phyloP scores from a whole-genome alignment of 2,329 filamentous ascomycete species.

The Colletotrichum navitas region DNA sequence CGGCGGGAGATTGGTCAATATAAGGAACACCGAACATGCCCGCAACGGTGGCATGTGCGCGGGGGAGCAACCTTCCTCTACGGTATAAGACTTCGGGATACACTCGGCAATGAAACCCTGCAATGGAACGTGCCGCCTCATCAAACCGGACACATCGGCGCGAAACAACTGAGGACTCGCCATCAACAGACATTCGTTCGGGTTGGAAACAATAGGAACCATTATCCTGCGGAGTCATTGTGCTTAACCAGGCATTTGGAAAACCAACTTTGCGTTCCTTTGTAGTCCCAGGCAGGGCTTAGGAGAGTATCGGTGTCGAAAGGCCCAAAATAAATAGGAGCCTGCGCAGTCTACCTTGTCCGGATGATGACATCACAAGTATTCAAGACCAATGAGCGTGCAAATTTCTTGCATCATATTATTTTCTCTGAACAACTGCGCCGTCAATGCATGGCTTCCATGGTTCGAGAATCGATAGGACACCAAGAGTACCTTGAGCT shows the following conservation, averaged over 20 bases:
- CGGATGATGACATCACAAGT: too few species aligned
- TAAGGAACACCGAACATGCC: slow-evolving; percentile 7
- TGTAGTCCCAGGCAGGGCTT: not conserved
- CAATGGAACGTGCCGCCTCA: not conserved
- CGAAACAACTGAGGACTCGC: not conserved
- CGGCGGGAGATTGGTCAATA: slow-evolving; percentile 11
- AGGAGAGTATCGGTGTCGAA: too few species aligned
- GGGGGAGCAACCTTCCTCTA: not conserved
- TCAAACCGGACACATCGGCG: not conserved
- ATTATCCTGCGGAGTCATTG: not conserved
- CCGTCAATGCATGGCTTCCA: not conserved
- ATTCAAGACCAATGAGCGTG: not conserved
- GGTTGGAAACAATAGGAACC: not conserved
- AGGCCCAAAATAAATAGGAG: not conserved
- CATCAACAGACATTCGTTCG: too few species aligned
- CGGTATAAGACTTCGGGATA: slow-evolving; percentile 12
- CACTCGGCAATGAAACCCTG: slow-evolving; percentile 13
- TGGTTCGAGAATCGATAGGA: not conserved
- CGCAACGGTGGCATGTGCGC: slow-evolving; percentile 7
- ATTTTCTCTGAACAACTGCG: not conserved
- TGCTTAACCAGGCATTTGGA: not conserved
- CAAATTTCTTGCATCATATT: not conserved
- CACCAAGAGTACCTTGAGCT: not conserved
- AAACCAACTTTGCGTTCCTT: not conserved
- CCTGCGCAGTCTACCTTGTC: not conserved